A percentile compares a stretch with the other conserved stretches of the same genome.
Evolutionary conservation across 345 rosid genomes (phyloP).

Genomic region (Brassica cretica): DNA sequence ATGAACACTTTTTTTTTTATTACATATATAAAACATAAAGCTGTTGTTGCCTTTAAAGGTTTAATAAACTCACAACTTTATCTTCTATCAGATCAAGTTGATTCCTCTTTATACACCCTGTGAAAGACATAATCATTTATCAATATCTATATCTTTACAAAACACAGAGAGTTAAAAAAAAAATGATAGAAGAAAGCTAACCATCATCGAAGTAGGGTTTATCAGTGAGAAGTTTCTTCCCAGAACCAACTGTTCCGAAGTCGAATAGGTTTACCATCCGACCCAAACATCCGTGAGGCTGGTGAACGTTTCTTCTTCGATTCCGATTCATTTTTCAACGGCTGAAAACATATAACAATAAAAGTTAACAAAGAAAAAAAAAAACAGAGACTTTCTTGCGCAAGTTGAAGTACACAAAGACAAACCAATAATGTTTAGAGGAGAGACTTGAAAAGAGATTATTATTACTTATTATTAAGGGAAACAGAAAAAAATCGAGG

Average conservation of each 20-base stretch:
- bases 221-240: slow-evolving; percentile 43
- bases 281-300: slow-evolving; percentile 44
- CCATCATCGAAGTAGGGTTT: slow-evolving; percentile 61
- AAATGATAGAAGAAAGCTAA: slow-evolving; percentile 26
- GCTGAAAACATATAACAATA: slow-evolving; percentile 39
- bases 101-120: slow-evolving; percentile 57
- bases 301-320: slow-evolving; percentile 46
- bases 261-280: slow-evolving; percentile 67
- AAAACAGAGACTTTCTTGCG: not conserved
- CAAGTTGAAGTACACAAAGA: not conserved
- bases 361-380: slow-evolving; percentile 10
- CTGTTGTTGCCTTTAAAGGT: not conserved
- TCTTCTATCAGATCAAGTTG: slow-evolving; percentile 48
- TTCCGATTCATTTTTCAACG: slow-evolving; percentile 58
- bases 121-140: slow-evolving; percentile 21
- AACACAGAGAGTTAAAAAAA: not conserved
- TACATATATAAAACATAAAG: not conserved
- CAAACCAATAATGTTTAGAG: not conserved
- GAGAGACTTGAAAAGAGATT: not conserved
- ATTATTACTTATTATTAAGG: not conserved
- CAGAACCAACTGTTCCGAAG: slow-evolving; percentile 46
- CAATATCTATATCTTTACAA: not conserved
- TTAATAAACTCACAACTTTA: slow-evolving; percentile 54
- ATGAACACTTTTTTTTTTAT: not conserved
- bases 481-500: not conserved